A percentile compares a stretch with the other conserved stretches of the same genome.
These are phyloP conservation scores for Sarocladium kiliense DNA, from an alignment of 2,329 filamentous ascomycete genomes.

Conservation along the genomic window DNA sequence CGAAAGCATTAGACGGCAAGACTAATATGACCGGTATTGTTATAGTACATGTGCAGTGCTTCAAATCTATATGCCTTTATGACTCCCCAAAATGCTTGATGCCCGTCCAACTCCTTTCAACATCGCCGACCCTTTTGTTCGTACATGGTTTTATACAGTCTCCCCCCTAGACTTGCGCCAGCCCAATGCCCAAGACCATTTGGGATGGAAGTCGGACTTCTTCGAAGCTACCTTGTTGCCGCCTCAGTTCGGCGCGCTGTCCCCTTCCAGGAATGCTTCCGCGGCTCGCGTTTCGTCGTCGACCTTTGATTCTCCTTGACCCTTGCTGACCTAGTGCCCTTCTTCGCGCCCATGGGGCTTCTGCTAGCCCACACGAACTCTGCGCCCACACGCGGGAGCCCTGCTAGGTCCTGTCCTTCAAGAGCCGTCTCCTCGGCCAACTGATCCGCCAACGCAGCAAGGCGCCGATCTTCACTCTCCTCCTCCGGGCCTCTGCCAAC, in stretches of 20 bases:
- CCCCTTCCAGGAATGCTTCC: too few species aligned
- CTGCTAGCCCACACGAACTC: constrained; percentile 11
- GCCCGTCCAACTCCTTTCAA: background rate
- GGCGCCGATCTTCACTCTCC: constrained; percentile 14
- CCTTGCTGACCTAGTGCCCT: background rate
- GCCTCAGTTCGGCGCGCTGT: too few species aligned
- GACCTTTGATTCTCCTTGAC: background rate
- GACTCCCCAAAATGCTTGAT: background rate
- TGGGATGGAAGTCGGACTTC: too few species aligned
- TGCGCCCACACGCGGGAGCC: background rate
- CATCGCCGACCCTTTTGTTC: background rate
- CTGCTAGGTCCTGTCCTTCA: constrained; percentile 14
- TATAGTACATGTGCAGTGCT: background rate
- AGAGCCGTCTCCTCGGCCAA: constrained; percentile 13
- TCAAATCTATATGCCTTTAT: background rate
- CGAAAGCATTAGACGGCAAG: background rate
- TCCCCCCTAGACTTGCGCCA: too few species aligned
- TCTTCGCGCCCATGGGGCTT: background rate
- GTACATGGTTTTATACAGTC: background rate
- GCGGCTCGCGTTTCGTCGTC: background rate
- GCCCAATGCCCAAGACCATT: too few species aligned
- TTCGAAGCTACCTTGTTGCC: too few species aligned
- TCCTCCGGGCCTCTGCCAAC: constrained; percentile 15
- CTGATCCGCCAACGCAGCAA: constrained; percentile 11
- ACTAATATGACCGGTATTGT: background rate